These are phyloP conservation scores for Simmondsia chinensis DNA, from an alignment of 148 eudicot species.

Conservation along the genomic window DNA sequence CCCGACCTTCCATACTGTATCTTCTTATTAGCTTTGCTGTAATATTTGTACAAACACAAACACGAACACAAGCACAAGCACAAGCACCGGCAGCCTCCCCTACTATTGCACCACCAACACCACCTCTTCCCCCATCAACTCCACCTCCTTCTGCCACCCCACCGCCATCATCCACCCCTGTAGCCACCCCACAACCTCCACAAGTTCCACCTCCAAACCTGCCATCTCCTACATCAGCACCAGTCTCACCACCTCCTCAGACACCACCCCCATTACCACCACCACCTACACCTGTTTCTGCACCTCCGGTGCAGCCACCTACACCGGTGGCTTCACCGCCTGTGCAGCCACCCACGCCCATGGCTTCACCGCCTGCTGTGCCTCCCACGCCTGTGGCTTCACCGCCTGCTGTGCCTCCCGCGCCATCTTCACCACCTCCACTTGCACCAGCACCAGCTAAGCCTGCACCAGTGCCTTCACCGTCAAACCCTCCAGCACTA, in stretches of 20 bases:
- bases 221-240: slow-evolving; percentile 22
- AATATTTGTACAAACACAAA: no score
- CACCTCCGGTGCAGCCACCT: no score
- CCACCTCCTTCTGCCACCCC: slow-evolving; percentile 23
- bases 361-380: slow-evolving; percentile 12
- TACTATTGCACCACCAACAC: slow-evolving; percentile 20
- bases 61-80: no score
- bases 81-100: slow-evolving; percentile 71
- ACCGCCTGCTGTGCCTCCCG: slow-evolving; percentile 8
- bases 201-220: slow-evolving; percentile 10
- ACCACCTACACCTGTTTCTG: slow-evolving; percentile 12
- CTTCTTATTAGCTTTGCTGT: no score
- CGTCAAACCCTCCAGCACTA: slow-evolving; percentile 9
- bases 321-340: slow-evolving; percentile 11
- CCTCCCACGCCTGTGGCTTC: no score
- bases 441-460: slow-evolving; percentile 4
- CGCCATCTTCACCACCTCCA: slow-evolving; percentile 15
- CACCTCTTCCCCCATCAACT: slow-evolving; percentile 30
- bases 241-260: slow-evolving; percentile 12
- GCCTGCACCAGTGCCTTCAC: slow-evolving; percentile 1
- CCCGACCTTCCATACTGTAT: no score
- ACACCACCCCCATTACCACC: slow-evolving; percentile 16
- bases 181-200: slow-evolving; percentile 11
- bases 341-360: slow-evolving; percentile 9
- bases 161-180: no score